phyloP scores from a whole-genome alignment of 805 yeast species.

The Ogataea naganishii region DNA sequence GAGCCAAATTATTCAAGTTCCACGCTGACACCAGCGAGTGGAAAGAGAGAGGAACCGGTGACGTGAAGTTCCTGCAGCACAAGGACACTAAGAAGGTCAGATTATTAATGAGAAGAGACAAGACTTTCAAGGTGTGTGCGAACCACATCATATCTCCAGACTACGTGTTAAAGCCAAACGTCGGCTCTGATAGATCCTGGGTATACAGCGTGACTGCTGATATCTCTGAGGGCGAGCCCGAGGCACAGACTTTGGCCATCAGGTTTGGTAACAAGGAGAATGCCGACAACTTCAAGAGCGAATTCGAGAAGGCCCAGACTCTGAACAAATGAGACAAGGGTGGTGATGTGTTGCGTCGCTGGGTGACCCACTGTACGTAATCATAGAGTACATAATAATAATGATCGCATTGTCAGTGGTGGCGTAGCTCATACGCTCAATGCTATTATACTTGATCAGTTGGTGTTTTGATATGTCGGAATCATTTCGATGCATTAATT shows the following conservation, averaged over 20 bases:
- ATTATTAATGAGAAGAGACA: conserved; percentile 97
- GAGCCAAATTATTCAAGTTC: conserved; percentile 93
- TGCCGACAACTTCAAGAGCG: conserved; percentile 92
- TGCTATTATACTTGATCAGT: no score
- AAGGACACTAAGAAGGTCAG: conserved; percentile 76
- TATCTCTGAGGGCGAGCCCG: conserved; percentile 90
- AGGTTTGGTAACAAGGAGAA: conserved; percentile 88
- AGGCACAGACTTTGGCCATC: conserved; percentile 93
- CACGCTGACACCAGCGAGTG: conserved; percentile 78
- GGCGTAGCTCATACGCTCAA: no score
- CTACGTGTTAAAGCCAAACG: conserved; percentile 80
- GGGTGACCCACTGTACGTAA: no score
- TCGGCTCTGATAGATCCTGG: conserved; percentile 98
- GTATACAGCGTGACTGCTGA: conserved; percentile 93
- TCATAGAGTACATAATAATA: no score
- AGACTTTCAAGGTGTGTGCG: conserved; percentile 96
- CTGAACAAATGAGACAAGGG: conserved; percentile 34
- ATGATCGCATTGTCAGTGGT: no score
- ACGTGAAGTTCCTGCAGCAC: conserved; percentile 90
- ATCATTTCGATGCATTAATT: no score
- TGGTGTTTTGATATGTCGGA: no score
- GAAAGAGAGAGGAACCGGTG: conserved; percentile 99
- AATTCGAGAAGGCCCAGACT: conserved; percentile 78
- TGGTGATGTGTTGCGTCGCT: no score
- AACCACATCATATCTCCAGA: conserved; percentile 85